Base-by-base conservation (phyloP, 768 basidiomycete genomes). In the Cystobasidium onofrii region DNA sequence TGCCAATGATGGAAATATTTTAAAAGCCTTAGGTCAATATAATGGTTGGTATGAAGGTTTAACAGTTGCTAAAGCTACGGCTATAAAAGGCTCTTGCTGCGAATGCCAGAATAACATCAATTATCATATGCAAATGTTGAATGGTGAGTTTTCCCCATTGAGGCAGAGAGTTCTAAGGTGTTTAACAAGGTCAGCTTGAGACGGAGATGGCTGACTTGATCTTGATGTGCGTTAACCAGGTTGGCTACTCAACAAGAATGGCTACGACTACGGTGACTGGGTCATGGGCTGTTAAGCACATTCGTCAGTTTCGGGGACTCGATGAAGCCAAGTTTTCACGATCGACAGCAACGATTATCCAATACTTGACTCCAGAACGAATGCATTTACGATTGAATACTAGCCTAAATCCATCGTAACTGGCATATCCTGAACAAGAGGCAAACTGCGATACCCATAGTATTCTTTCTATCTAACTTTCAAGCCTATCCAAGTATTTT, bases 41-140 rank as follows among this genome's bases (percentile, higher is more conserved):
- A 75, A 76, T 57, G 61, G 65, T 52, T 76, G 76, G 76, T 67
- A 75, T 60, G 34, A 57, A 7, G 76, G 76, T n/a, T 23, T 76
- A 57, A 73, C 74, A 3, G 55, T 73, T 52, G n/a, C 41, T 0
- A 31, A 41, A 17, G 74, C 74, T 1, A 75, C 55, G 25, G 64
- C 69, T 1, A 54, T 65, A 0, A 34, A 41, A 15, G 10, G 27
- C 0, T 25, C 13, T 15, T 76, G 76, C 64, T 76, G 76, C 74
- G 41, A 73, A 52, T 76, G 76, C 54, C 69, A 73, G 39, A 55
- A 76, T 63, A 76, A 76, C 25, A 61, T 76, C 29, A 74, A 76
- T 71, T 76, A 76, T 74, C 25, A 57, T 12, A 57, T 65, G 13
- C 70, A 74, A 55, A 76, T 76, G 73, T 60, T 73, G n/a, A 74